phyloP scores from a whole-genome alignment of 495 filamentous ascomycete genomes.

The Opeltia flavorubescens region DNA sequence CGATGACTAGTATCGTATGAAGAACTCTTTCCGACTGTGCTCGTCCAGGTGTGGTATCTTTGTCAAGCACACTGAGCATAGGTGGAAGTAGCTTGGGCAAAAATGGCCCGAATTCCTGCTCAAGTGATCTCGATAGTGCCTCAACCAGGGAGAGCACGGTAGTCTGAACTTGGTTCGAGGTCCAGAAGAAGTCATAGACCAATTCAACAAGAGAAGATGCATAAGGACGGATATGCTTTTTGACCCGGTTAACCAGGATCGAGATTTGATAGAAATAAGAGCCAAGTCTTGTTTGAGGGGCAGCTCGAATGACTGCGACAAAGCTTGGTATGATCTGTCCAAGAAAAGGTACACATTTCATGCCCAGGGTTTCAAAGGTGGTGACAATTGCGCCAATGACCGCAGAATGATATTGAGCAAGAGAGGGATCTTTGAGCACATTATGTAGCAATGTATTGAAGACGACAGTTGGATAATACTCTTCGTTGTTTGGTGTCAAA shows the following conservation, averaged over 20 bases:
- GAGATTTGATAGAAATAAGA: constrained; percentile 95
- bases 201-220: constrained; percentile 70
- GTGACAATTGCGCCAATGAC: constrained; percentile 99
- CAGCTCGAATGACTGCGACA: constrained; percentile 67
- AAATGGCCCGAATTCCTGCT: constrained; percentile 88
- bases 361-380: constrained; percentile 87
- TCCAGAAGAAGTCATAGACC: constrained; percentile 75
- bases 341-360: constrained; percentile 91
- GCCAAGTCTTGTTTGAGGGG: constrained; percentile 59
- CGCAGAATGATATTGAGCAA: constrained; percentile 76
- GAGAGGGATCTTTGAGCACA: constrained; percentile 76
- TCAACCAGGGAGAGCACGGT: constrained; percentile 88
- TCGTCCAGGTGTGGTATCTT: constrained; percentile 56
- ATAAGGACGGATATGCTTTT: constrained; percentile 86
- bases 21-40: constrained; percentile 78
- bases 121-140: constrained; percentile 79
- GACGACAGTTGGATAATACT: constrained; percentile 96
- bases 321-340: constrained; percentile 89
- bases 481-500: constrained; percentile 90
- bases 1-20: constrained; percentile 90
- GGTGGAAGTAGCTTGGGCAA: constrained; percentile 74
- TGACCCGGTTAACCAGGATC: constrained; percentile 84
- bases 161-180: constrained; percentile 58
- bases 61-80: constrained; percentile 88
- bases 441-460: constrained; percentile 82